Evolutionary conservation across 2,329 filamentous ascomycete species (phyloP).

Genomic region (Chaetomium sp.): DNA sequence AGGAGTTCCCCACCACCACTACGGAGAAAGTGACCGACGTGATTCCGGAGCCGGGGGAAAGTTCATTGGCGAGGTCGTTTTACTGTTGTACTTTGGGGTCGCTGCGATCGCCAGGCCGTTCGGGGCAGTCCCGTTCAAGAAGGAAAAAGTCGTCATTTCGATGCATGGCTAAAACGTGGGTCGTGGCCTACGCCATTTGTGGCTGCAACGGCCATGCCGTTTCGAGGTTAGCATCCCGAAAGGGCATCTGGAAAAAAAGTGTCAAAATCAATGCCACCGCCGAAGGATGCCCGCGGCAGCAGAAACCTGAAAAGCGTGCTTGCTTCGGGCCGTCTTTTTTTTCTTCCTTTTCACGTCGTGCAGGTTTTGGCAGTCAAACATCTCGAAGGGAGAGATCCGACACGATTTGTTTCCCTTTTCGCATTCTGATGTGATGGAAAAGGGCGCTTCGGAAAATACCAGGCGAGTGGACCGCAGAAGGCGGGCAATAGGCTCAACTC

Average conservation of each 20-base stretch:
- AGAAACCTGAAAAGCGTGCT: conserved; percentile 1
- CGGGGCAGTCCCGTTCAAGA: not conserved
- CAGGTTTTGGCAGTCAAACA: not conserved
- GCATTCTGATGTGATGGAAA: not conserved
- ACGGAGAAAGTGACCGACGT: too few species aligned
- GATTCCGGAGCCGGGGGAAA: too few species aligned
- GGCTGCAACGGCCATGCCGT: not conserved
- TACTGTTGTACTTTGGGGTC: too few species aligned
- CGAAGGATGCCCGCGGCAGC: not conserved
- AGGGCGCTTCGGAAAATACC: not conserved
- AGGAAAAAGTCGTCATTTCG: not conserved
- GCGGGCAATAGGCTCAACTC: too few species aligned
- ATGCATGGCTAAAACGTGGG: conserved; percentile 1
- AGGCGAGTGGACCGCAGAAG: too few species aligned
- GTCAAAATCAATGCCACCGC: too few species aligned
- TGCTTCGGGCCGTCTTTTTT: conserved; percentile 7
- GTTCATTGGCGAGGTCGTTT: too few species aligned
- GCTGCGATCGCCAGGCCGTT: too few species aligned
- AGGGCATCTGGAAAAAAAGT: not conserved
- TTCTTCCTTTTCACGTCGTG: not conserved
- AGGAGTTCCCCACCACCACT: too few species aligned
- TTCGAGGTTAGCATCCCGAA: conserved; percentile 1
- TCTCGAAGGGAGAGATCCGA: not conserved
- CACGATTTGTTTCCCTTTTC: not conserved
- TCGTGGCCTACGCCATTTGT: not conserved